A percentile compares a stretch with the other conserved stretches of the same genome.
phyloP scores from a whole-genome alignment of 1,284 basidiomycete genomes.

The Moniliella sp. region DNA sequence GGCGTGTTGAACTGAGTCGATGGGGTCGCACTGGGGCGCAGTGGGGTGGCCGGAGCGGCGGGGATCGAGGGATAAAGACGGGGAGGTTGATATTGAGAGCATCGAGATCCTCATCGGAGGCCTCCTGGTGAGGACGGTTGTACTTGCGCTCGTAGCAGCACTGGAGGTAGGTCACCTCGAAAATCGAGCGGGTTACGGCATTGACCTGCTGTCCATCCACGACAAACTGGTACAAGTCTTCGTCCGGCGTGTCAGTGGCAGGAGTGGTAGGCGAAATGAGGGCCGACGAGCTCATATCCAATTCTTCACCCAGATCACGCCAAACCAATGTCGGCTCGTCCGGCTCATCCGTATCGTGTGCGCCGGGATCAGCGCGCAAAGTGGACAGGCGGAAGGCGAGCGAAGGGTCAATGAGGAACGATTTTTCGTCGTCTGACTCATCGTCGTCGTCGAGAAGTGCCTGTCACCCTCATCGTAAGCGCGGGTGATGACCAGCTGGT shows the following conservation, averaged over 20 bases:
- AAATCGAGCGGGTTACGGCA: conserved; percentile 59
- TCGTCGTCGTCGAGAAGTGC: conserved; percentile 68
- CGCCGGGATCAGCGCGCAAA: conserved; percentile 5
- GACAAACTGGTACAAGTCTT: conserved; percentile 63
- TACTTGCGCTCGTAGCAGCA: conserved; percentile 58
- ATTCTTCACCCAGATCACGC: conserved; percentile 53
- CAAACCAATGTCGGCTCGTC: conserved; percentile 15
- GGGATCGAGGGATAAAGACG: too few species aligned
- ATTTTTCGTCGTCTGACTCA: conserved; percentile 62
- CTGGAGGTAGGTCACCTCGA: conserved; percentile 76
- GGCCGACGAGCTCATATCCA: too few species aligned
- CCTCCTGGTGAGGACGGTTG: conserved; percentile 21
- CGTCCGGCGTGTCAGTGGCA: conserved; percentile 21
- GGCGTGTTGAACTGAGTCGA: too few species aligned
- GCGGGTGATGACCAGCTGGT: conserved; percentile 77
- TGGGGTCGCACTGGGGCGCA: too few species aligned
- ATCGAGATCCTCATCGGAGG: conserved; percentile 31
- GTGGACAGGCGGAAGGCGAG: conserved; percentile 47
- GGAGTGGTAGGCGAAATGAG: too few species aligned
- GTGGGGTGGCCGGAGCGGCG: too few species aligned
- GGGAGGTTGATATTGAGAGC: too few species aligned
- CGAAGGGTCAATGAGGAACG: conserved; percentile 70
- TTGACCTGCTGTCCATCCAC: conserved; percentile 46
- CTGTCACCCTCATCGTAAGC: conserved; percentile 90
- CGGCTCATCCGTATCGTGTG: not conserved